Percentiles rank a stretch among this genome's conserved stretches.
Conservation (phyloP, 1,284 basidiomycete species). For the Cutaneotrichosporon curvatum region DNA sequence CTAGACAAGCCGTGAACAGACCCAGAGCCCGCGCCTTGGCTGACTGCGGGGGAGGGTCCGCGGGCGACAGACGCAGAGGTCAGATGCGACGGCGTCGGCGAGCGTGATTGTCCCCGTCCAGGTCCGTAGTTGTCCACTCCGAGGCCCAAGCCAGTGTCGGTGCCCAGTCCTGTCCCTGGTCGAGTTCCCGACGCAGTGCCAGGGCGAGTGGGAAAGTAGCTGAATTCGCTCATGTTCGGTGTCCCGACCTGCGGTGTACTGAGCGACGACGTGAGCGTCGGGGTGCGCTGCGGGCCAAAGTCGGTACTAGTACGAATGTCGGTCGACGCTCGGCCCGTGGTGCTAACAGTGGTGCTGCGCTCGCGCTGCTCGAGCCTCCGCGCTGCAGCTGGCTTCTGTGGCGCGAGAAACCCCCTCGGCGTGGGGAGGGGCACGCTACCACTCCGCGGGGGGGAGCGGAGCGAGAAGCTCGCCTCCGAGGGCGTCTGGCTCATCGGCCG, state of each 20-base stretch:
- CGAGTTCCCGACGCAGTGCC: background rate
- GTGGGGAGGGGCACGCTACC: conserved; percentile 29
- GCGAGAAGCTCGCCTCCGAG: conserved; percentile 12
- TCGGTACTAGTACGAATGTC: conserved; percentile 1
- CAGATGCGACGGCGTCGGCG: too few relatives aligned
- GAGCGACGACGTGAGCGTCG: conserved; percentile 3
- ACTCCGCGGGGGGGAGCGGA: conserved; percentile 24
- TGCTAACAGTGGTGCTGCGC: conserved; percentile 16
- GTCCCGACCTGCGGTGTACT: background rate
- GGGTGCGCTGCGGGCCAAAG: too few relatives aligned
- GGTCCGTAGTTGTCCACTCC: too few relatives aligned
- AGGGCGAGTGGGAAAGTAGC: background rate
- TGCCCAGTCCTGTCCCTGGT: too few relatives aligned
- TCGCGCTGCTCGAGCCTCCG: conserved; percentile 29
- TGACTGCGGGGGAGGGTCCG: too few relatives aligned
- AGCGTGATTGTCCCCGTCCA: too few relatives aligned
- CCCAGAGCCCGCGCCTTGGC: too few relatives aligned
- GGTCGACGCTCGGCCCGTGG: conserved; percentile 5
- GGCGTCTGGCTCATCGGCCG: conserved; percentile 11
- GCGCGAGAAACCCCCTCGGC: conserved; percentile 33
- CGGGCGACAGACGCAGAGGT: too few relatives aligned
- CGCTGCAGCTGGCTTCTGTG: conserved; percentile 38
- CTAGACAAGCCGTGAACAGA: too few relatives aligned
- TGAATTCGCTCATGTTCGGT: conserved; percentile 5
- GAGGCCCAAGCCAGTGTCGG: too few relatives aligned